Evolutionary conservation across 2,329 filamentous ascomycete genomes (phyloP), one percentile per base, ranked within the genome.

Genomic region (Ploettnerulaceae sp.): DNA sequence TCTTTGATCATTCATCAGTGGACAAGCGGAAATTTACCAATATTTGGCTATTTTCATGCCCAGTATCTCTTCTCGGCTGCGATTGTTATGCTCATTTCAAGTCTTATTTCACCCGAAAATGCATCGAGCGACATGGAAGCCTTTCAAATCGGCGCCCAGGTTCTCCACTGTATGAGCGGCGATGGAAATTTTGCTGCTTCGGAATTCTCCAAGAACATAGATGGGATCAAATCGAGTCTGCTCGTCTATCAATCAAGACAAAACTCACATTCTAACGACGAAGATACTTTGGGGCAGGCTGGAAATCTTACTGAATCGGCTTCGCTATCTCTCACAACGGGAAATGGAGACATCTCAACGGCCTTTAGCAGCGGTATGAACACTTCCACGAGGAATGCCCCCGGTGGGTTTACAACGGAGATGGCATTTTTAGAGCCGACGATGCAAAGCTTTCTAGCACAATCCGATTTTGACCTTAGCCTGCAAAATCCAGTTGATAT

Each of bases 1-100:
- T 63, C 64, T 0, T 57, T 74, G 0, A 57, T 74, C 0, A 69
- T 66, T 2, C 64, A 71, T 5, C 65, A 64, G 9, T 74, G 71
- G 72, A 67, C 72, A 2, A 66, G 71, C 24, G 72, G 72, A 0
- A 67, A 69, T 0, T 72, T 73, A 44, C 60, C 66, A 0, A 72
- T 66, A 0, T 72, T 74, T 35, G 71, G 73, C 48, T 73, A 71
- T 56, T 69, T 69, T 36, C 65, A 68, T 55, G 67, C 68, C 0
- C 69, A 72, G 36, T 73, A 71, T 31, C 66, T 74, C 20, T 74
- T 74, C 55, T 69, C 71, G 0, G 65, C 70, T 0, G 64, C 69
- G 2, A 71, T 67, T 0, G 64, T 73, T 4, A 64, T 74, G 2
- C 69, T 68, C 0, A 62, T 72, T 1, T 72, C 71, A 2, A 69